Conservation (phyloP, 805 yeast species). For the Wickerhamiella shivajii region DNA sequence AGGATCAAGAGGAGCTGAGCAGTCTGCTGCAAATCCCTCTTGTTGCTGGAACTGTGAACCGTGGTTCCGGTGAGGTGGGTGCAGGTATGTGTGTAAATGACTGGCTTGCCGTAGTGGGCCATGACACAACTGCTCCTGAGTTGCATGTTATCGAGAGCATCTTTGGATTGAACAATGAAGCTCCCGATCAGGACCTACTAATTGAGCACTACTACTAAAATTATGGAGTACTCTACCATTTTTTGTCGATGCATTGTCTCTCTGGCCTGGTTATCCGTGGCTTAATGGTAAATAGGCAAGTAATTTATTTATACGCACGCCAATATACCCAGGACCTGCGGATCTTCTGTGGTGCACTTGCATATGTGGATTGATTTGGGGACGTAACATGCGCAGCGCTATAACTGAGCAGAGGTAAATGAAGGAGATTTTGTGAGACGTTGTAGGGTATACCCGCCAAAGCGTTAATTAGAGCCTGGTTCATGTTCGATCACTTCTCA, state of each 20-base stretch:
- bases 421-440: no score
- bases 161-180: constrained; percentile 35
- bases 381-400: no score
- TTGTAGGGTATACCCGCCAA: background rate
- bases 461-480: background rate
- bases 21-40: constrained; percentile 92
- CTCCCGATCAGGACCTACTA: constrained; percentile 28
- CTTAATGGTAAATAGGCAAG: no score
- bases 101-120: constrained; percentile 93
- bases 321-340: no score
- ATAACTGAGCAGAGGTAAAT: background rate
- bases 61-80: constrained; percentile 96
- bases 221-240: no score
- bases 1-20: constrained; percentile 95
- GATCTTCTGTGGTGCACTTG: no score
- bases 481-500: background rate
- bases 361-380: constrained; percentile 17
- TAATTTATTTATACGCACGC: no score
- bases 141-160: constrained; percentile 92
- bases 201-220: constrained; percentile 28
- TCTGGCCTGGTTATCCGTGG: no score
- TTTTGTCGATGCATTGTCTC: no score
- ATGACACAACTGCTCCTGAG: constrained; percentile 98
- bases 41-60: constrained; percentile 96
- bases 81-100: constrained; percentile 98